A percentile compares a stretch with the other conserved stretches of the same genome.
phyloP scores from a whole-genome alignment of 331 rosid species.

The Quercus phellos region DNA sequence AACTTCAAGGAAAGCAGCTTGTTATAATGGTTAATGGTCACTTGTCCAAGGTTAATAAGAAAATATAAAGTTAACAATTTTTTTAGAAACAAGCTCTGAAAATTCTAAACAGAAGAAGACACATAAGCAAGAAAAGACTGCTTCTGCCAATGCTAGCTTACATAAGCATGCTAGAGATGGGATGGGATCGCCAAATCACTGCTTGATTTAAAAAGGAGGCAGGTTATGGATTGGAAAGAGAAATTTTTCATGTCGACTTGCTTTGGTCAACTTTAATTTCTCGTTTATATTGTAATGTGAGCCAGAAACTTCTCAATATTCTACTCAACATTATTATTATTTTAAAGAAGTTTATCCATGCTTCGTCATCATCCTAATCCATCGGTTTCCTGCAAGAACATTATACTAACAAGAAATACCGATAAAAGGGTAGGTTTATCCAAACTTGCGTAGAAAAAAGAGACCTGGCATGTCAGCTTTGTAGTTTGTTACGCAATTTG shows the following conservation, averaged over 20 bases:
- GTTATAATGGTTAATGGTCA: too few relatives aligned
- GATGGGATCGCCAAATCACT: neutral
- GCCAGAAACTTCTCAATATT: neutral
- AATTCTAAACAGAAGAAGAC: too few relatives aligned
- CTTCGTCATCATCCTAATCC: neutral
- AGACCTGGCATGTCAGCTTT: neutral
- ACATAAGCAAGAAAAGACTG: too few relatives aligned
- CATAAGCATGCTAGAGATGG: too few relatives aligned
- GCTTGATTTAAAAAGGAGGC: neutral
- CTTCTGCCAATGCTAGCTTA: too few relatives aligned
- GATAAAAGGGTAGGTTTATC: neutral
- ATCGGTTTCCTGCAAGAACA: neutral
- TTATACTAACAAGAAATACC: neutral
- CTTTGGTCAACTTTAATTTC: neutral
- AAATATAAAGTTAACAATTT: too few relatives aligned
- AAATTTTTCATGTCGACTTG: neutral
- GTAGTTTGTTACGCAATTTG: neutral
- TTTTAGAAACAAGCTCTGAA: too few relatives aligned
- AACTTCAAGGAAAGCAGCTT: too few relatives aligned
- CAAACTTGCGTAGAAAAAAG: neutral
- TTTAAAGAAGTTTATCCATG: neutral
- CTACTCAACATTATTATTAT: neutral
- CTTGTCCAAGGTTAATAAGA: too few relatives aligned
- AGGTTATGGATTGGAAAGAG: neutral
- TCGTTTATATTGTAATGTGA: neutral